Evolutionary conservation across 2,329 filamentous ascomycete species (phyloP).

Genomic region (Cercospora sp.): DNA sequence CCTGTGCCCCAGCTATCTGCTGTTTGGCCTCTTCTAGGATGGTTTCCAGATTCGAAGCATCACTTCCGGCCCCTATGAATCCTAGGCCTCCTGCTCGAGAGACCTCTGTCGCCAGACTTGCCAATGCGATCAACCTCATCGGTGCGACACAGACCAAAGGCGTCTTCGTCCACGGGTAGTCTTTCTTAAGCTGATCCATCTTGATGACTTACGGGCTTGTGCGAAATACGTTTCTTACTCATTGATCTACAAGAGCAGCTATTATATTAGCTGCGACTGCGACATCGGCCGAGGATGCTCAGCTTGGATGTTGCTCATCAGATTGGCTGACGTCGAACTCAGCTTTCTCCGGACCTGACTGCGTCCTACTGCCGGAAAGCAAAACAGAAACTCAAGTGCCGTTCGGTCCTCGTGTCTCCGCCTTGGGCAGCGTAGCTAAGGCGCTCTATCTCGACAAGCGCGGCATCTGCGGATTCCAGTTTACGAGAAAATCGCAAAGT

Average conservation of each 20-base stretch:
- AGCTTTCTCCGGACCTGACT: conserved; percentile 11
- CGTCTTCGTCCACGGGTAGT: conserved; percentile 60
- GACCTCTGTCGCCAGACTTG: conserved; percentile 60
- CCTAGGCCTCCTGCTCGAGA: conserved; percentile 55
- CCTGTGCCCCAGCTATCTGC: conserved; percentile 30
- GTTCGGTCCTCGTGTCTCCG: not conserved
- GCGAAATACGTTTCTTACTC: not conserved
- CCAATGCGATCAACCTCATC: conserved; percentile 65
- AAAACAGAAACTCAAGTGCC: not conserved
- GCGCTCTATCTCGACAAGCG: not conserved
- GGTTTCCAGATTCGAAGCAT: conserved; percentile 39
- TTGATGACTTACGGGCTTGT: not conserved
- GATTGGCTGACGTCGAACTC: conserved; percentile 11
- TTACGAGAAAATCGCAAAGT: not conserved
- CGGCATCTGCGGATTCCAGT: not conserved
- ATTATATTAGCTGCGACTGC: conserved; percentile 2
- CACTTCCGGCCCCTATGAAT: conserved; percentile 49
- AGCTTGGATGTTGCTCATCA: not conserved
- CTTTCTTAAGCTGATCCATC: conserved; percentile 29
- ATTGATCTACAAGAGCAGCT: not conserved
- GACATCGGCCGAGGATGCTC: conserved; percentile 18
- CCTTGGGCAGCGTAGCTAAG: not conserved
- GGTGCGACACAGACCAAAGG: conserved; percentile 65
- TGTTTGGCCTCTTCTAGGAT: conserved; percentile 35
- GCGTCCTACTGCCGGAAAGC: not conserved